Percentiles rank a stretch among this genome's conserved stretches.
phyloP scores from a whole-genome alignment of 441 rosid species.

The Corymbia citriodora region DNA sequence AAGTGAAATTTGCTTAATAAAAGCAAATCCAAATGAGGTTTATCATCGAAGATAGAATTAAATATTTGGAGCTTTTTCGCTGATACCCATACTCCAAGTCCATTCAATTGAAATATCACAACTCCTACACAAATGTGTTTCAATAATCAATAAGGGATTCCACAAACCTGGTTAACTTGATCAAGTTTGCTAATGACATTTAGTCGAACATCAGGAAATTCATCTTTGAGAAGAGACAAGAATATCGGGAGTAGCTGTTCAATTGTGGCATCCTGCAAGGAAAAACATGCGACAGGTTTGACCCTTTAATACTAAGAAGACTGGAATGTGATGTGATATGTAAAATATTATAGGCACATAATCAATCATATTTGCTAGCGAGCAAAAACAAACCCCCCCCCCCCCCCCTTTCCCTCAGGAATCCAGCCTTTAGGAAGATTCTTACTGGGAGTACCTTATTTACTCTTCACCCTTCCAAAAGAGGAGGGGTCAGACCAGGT shows the following conservation, averaged over 20 bases:
- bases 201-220: conserved; percentile 90
- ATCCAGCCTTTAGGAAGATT: neutral
- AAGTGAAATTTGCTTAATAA: neutral
- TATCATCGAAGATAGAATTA: neutral
- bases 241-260: conserved; percentile 93
- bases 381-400: neutral
- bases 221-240: conserved; percentile 91
- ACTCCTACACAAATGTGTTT: neutral
- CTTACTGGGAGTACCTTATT: neutral
- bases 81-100: neutral
- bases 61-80: neutral
- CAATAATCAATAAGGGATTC: neutral
- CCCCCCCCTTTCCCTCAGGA: neutral
- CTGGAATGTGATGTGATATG: neutral
- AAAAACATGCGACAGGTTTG: neutral
- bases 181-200: conserved; percentile 97
- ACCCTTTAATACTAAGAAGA: neutral
- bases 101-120: neutral
- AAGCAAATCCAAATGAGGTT: neutral
- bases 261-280: conserved; percentile 77
- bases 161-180: conserved; percentile 90
- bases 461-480: neutral
- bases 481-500: neutral
- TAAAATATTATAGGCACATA: neutral
- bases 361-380: neutral